Base-by-base conservation (phyloP, 192 early-diverging fungal species). In the Backusella tarrabulga region DNA sequence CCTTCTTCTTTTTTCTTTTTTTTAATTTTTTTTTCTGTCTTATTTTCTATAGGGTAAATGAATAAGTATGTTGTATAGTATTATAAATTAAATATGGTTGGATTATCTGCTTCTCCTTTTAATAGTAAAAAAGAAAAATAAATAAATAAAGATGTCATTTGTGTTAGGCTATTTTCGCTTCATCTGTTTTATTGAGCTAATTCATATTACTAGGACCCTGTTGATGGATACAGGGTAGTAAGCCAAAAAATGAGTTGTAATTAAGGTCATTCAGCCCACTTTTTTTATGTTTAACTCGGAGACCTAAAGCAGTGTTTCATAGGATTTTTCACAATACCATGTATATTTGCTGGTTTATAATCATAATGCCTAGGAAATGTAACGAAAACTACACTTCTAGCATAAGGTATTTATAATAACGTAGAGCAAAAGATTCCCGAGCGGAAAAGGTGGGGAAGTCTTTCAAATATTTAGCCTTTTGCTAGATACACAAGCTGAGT, bases 401-500 rank as follows among this genome's bases (percentile, higher is more conserved):
- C n/a, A 29, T 29, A 23, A 12, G 26, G 56, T 29, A 63, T 63
- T 63, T 29, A 14, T 63, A 63, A 29, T 63, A 63, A 23, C 9
- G 56, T 12, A 29, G 3, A 26, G 12, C 12, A 63, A 4, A 63
- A 23, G 26, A 63, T 29, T 63, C 11, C 56, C 8, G 56, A 63
- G 12, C 26, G 56, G 8, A 63, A 63, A 63, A 63, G 9, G 56
- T 63, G 23, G 56, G 54, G 56, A 26, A 4, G 19, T 14, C 26
- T 63, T 63, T 29, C 23, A 63, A 12, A 29, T 11, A 23, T 63
- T 63, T 63, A 12, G 56, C 19, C 1, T 50, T 63, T 29, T 4
- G 52, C 23, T 63, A 63, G 56, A 63, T 63, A 63, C 56, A 63
- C 56, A 63, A 63, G 56, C 56, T 63, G 56, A 63, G 56, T 63